These are phyloP conservation scores for Yamadazyma triangularis DNA, from an alignment of 1,139 yeast species.

Conservation along the genomic window DNA sequence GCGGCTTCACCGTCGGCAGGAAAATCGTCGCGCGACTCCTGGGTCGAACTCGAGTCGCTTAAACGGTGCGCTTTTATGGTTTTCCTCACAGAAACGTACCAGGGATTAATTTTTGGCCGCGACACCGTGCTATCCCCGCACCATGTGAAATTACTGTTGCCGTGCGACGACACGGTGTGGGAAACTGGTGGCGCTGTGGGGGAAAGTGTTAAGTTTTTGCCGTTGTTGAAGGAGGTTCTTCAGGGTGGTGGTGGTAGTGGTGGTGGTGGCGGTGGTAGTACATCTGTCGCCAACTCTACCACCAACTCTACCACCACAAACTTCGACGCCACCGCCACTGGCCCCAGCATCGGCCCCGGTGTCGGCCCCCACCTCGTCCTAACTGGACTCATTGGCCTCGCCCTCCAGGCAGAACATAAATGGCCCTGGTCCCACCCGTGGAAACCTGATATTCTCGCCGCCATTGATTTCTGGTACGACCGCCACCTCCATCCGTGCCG, in stretches of 20 bases:
- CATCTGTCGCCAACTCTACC: too few species aligned
- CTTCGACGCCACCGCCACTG: too few species aligned
- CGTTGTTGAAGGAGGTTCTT: too few species aligned
- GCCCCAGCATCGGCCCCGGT: background rate
- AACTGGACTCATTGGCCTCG: slow-evolving; percentile 61
- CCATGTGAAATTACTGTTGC: slow-evolving; percentile 22
- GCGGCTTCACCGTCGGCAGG: background rate
- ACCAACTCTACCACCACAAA: too few species aligned
- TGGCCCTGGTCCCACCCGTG: slow-evolving; percentile 44
- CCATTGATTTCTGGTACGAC: slow-evolving; percentile 54
- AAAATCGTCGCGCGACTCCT: slow-evolving; percentile 4
- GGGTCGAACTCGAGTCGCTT: slow-evolving; percentile 27
- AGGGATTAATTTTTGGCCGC: slow-evolving; percentile 28
- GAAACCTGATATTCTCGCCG: slow-evolving; percentile 56
- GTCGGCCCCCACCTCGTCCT: slow-evolving; percentile 57
- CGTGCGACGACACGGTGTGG: slow-evolving; percentile 26
- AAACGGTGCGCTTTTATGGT: slow-evolving; percentile 25
- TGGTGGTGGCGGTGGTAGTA: too few species aligned
- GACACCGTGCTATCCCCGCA: slow-evolving; percentile 21
- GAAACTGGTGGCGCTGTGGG: slow-evolving; percentile 12
- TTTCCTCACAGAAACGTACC: slow-evolving; percentile 23
- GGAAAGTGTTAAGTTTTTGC: background rate
- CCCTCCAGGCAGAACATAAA: slow-evolving; percentile 67
- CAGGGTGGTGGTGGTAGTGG: background rate
- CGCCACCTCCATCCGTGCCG: slow-evolving; percentile 5